Base-by-base conservation (phyloP, 805 yeast species). In the Torulaspora indica region DNA sequence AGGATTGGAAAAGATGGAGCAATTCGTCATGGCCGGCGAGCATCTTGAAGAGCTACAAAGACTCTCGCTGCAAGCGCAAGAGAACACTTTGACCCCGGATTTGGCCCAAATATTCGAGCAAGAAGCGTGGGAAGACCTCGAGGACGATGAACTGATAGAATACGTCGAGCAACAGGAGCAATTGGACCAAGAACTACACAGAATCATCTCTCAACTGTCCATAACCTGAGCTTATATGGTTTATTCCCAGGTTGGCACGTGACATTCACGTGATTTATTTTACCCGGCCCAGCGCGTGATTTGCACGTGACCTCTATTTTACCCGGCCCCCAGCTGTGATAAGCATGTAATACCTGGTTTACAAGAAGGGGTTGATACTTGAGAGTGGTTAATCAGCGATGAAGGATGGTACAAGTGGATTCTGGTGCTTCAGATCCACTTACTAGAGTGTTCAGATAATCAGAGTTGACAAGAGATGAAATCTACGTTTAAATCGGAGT, bases 401-500 rank as follows among this genome's bases (percentile, higher is more conserved):
- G 14, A 9, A 17, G 10, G 7, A 37, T 14, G 10, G 25, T 13
- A 38, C 34, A 38, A 29, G 40, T 30, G 27, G 27, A 10, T 23
- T 38, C 34, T 38, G 31, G 40, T 20, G 13, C 15, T 25, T 18
- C 31, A 22, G 17, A 38, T 17, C 42, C 35, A n/a, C 23, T 24
- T 24, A 15, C 17, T 30, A 33, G 32, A 39, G 29, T 23, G 29
- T 33, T 30, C 31, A 38, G 31, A 33, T 36, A 40, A 36, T 22
- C 28, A 46, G 38, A 13, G 12, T n/a, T 28, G 30, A 18, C 8
- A 27, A 25, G 33, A 30, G 1, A 64, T 64, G 68, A 65, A 63
- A 45, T 60, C 68, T 6, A 57, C 67, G 20, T 65, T 65, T 40
- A 65, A 65, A 39, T 57, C 68, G 3, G 97, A 93, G 64, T 91